phyloP scores from a whole-genome alignment of 164 flowering plant species.

The Taxillus chinensis region DNA sequence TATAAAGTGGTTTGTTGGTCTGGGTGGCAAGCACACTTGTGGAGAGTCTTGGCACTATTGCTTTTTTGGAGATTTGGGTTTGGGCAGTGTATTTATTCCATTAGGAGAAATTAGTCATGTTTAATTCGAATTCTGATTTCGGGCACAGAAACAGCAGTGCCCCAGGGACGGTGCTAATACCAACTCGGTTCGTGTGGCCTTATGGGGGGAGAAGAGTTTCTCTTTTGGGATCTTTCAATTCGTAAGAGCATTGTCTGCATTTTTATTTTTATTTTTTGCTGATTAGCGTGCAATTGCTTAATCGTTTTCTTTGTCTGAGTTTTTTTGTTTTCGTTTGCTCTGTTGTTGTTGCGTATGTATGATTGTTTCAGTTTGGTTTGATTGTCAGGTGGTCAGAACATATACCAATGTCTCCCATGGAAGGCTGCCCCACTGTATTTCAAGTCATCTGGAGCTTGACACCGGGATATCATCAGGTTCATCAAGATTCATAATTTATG shows the following conservation, averaged over 20 bases:
- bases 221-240: slow-evolving; percentile 40
- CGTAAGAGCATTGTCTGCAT: slow-evolving; percentile 19
- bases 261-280: background rate
- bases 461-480: slow-evolving; percentile 29
- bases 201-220: slow-evolving; percentile 50
- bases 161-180: slow-evolving; percentile 21
- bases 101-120: slow-evolving; percentile 23
- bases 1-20: background rate
- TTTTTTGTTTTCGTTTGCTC: background rate
- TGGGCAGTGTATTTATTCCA: background rate
- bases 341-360: background rate
- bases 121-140: slow-evolving; percentile 23
- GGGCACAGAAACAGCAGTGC: slow-evolving; percentile 26
- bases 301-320: background rate
- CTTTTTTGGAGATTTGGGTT: background rate
- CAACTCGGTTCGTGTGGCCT: slow-evolving; percentile 48
- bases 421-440: slow-evolving; percentile 31
- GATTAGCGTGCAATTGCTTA: background rate
- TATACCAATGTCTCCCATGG: slow-evolving; percentile 29
- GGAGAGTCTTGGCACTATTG: background rate
- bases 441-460: slow-evolving; percentile 24
- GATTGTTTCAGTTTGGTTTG: background rate
- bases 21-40: slow-evolving; percentile 5
- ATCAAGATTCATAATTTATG: background rate
- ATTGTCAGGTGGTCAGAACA: slow-evolving; percentile 25